Evolutionary conservation across 2,329 filamentous ascomycete species (phyloP).

Genomic region (Colletotrichum godetiae): DNA sequence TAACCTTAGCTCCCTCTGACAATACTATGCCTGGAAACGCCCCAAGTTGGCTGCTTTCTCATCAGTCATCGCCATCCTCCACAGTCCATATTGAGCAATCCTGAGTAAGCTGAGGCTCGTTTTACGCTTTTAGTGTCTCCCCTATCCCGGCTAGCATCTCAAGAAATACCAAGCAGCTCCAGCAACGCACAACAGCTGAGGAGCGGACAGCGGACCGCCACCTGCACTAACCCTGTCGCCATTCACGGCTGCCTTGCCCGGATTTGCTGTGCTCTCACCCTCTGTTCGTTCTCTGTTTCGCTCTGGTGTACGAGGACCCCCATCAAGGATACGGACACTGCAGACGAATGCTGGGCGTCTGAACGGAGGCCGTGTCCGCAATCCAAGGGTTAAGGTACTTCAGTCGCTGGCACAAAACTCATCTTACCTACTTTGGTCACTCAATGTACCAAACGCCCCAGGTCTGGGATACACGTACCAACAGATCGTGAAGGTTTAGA

Average conservation of each 20-base stretch:
- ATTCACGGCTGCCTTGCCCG: neutral
- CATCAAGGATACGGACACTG: too few species aligned
- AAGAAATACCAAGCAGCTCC: neutral
- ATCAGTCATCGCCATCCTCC: neutral
- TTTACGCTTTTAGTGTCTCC: neutral
- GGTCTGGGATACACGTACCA: neutral
- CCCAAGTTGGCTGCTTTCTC: constrained; percentile 13
- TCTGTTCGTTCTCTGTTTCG: neutral
- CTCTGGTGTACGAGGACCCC: neutral
- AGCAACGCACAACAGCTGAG: too few species aligned
- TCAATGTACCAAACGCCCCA: too few species aligned
- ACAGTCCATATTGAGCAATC: neutral
- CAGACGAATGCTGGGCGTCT: neutral
- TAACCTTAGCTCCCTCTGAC: neutral
- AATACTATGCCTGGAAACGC: neutral
- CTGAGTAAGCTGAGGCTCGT: constrained; percentile 29
- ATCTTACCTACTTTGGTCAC: neutral
- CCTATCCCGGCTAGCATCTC: neutral
- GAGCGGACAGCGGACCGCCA: neutral
- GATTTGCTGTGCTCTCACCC: neutral
- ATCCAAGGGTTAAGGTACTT: neutral
- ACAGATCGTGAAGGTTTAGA: neutral
- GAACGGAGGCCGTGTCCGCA: neutral
- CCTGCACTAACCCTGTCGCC: neutral
- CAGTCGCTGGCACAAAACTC: neutral